A percentile compares a stretch with the other conserved stretches of the same genome.
Conservation (phyloP, 1,284 basidiomycete species). For the Ganoderma multipileum region DNA sequence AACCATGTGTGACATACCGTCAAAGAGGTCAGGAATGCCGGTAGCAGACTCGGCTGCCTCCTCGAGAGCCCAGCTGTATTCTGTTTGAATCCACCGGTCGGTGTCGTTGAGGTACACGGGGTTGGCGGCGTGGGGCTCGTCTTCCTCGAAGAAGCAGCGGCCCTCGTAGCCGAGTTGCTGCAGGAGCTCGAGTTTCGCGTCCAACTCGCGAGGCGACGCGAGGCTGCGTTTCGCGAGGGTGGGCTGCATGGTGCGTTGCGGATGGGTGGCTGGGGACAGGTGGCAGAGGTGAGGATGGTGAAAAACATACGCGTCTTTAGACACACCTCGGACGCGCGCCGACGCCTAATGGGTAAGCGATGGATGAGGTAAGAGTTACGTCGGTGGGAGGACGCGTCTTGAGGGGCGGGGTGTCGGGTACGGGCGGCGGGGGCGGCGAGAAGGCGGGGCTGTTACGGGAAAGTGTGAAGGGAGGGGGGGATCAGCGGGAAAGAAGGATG, state of each 20-base stretch:
- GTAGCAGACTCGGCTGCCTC: slow-evolving; percentile 30
- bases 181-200: slow-evolving; percentile 39
- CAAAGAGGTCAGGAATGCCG: slow-evolving; percentile 32
- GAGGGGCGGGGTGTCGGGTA: slow-evolving; percentile 6
- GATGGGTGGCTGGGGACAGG: slow-evolving; percentile 9
- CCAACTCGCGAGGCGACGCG: slow-evolving; percentile 29
- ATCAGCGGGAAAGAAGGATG: slow-evolving; percentile 28
- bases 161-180: slow-evolving; percentile 33
- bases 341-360: slow-evolving; percentile 14
- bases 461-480: slow-evolving; percentile 15
- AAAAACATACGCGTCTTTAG: slow-evolving; percentile 19
- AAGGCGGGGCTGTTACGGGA: slow-evolving; percentile 6
- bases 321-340: slow-evolving; percentile 24
- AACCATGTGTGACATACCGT: slow-evolving; percentile 28
- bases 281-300: slow-evolving; percentile 16
- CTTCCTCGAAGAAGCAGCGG: slow-evolving; percentile 28
- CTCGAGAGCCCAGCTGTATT: slow-evolving; percentile 33
- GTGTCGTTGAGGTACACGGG: slow-evolving; percentile 26
- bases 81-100: slow-evolving; percentile 33
- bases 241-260: slow-evolving; percentile 28
- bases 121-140: slow-evolving; percentile 25
- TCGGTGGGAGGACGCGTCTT: slow-evolving; percentile 7
- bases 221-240: slow-evolving; percentile 23
- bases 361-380: slow-evolving; percentile 21
- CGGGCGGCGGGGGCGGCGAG: slow-evolving; percentile 7